Evolutionary conservation across 345 rosid genomes (phyloP), one percentile per base, ranked within the genome.

Genomic region (Bruguiera sexangula): DNA sequence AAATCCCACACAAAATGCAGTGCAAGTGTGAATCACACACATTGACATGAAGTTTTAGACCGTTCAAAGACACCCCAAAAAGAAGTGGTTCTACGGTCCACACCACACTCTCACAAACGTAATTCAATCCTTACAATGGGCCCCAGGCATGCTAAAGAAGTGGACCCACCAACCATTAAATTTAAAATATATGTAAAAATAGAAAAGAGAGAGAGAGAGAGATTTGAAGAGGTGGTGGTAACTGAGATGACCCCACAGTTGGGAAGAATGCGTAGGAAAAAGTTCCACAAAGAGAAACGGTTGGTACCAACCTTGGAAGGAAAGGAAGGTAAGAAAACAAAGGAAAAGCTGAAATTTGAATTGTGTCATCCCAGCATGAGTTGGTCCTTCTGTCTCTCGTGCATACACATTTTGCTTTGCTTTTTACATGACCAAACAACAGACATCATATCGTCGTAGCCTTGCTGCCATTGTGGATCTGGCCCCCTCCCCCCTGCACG

Each of bases 271-370:
- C 22, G 75, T 39, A 39, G 53, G 16, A 43, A 74, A 84, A 78
- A 78, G 72, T 68, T 74, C 48, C 68, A 59, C 65, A 78, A 75
- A 81, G 77, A 74, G 72, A 67, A 76, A 74, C 76, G 75, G 81
- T 80, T 78, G 88, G 82, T 75, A 73, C 71, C 85, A 80, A 72
- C 69, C 73, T 61, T 31, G 66, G 69, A 80, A 79, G 78, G 78
- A 70, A 75, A 55, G 68, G 24, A 43, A 73, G 61, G 78, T 67
- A 36, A 51, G 10, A 48, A 18, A 60, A 60, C 60, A 43, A 13
- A 72, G 79, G 62, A 79, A 88, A 81, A 83, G 81, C 81, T 72
- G 81, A 80, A 79, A 68, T 87, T 87, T 87, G 87, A 87, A 84
- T 82, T 81, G 68, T 81, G 81, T 65, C 31, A 24, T 6, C 82